These are phyloP conservation scores for Bryum argenteum DNA, from an alignment of 225 moss, liverwort and hornwort genomes.

Conservation along the genomic window DNA sequence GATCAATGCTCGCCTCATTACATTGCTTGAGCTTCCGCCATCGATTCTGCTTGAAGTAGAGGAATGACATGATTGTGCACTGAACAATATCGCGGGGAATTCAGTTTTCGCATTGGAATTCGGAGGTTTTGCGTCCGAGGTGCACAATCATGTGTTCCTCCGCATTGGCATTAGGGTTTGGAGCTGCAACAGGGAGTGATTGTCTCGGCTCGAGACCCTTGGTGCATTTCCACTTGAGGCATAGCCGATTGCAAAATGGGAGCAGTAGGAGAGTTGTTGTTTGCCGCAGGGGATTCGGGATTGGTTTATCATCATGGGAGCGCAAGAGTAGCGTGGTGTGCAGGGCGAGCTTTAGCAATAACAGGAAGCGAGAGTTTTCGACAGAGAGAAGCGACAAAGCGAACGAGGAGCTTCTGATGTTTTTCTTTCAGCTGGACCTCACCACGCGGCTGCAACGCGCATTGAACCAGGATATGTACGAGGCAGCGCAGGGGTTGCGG, in stretches of 20 bases:
- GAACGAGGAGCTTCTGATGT: slow-evolving; percentile 87
- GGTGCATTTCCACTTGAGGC: background rate
- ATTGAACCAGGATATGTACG: slow-evolving; percentile 89
- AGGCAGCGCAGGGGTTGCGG: slow-evolving; percentile 85
- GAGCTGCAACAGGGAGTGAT: background rate
- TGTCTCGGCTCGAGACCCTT: no score
- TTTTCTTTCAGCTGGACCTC: slow-evolving; percentile 89
- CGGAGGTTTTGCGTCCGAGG: background rate
- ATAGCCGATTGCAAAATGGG: background rate
- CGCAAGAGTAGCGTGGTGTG: background rate
- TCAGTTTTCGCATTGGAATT: background rate
- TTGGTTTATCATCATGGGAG: background rate
- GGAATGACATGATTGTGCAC: no score
- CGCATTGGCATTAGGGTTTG: slow-evolving; percentile 36
- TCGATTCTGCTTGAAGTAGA: no score
- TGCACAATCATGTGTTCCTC: slow-evolving; percentile 32
- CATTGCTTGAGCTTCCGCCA: no score
- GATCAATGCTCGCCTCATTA: no score
- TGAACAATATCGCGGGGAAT: no score
- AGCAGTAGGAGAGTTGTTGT: background rate
- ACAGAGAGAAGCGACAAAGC: slow-evolving; percentile 76
- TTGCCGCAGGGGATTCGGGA: no score
- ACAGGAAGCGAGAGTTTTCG: slow-evolving; percentile 40
- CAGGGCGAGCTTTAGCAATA: slow-evolving; percentile 17
- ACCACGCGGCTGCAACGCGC: slow-evolving; percentile 87